A percentile compares a stretch with the other conserved stretches of the same genome.
These are phyloP conservation scores for Thoreauomyces humboldtii DNA, from an alignment of 192 early-diverging fungal genomes.

Conservation along the genomic window DNA sequence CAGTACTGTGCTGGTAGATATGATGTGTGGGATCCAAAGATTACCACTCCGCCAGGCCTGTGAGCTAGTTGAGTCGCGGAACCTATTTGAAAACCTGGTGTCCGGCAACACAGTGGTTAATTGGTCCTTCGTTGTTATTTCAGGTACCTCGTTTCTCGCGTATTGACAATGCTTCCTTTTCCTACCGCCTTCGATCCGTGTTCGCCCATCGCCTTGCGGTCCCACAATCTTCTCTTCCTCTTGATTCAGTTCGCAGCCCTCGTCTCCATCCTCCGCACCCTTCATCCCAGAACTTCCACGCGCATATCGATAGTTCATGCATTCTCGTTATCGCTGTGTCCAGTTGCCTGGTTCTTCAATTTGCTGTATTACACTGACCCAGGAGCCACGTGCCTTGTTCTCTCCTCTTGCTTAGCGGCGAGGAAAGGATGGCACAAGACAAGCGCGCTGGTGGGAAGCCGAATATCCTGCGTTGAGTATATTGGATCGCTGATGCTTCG, in stretches of 20 bases:
- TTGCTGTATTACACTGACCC: conserved; percentile 93
- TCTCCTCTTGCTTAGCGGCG: conserved; percentile 61
- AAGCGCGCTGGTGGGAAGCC: conserved; percentile 53
- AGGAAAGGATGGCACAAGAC: conserved; percentile 40
- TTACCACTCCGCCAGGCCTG: conserved; percentile 97
- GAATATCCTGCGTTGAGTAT: background rate
- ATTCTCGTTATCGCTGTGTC: conserved; percentile 60
- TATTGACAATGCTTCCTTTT: too few species aligned
- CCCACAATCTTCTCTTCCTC: conserved; percentile 66
- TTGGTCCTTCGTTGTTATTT: background rate
- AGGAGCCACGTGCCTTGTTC: conserved; percentile 77
- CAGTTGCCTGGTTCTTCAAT: conserved; percentile 80
- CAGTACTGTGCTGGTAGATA: conserved; percentile 74
- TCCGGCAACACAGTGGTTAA: too few species aligned
- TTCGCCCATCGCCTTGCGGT: conserved; percentile 43
- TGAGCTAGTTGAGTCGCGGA: too few species aligned
- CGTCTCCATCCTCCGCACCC: background rate
- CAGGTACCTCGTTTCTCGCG: too few species aligned
- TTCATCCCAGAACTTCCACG: conserved; percentile 10
- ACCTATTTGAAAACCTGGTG: too few species aligned
- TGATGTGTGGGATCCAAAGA: conserved; percentile 80
- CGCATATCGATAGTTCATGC: conserved; percentile 9
- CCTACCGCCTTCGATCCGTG: too few species aligned
- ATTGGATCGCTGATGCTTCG: background rate
- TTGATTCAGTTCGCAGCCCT: conserved; percentile 24